Base-by-base conservation (phyloP, 2,329 filamentous ascomycete genomes). In the Dactylellina drechsleri region DNA sequence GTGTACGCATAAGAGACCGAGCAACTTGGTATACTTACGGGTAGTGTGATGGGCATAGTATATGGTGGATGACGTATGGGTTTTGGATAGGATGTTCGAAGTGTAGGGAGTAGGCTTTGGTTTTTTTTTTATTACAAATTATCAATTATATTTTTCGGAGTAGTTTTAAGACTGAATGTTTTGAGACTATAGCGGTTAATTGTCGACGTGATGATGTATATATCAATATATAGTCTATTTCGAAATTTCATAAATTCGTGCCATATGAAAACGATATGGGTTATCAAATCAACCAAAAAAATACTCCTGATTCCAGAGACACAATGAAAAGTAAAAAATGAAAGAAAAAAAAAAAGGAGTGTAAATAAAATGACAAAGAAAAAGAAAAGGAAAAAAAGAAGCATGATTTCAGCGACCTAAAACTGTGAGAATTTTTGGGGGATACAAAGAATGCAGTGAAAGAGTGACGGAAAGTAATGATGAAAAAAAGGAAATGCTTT, bases 341-440 rank as follows among this genome's bases (percentile, higher is more conserved):
- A 71, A 66, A 61, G 20, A 52, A 18, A 66, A 62, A 41, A 66
- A 66, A 28, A 43, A 50, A 60, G 36, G 58, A 59, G 62, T 58
- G 23, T 23, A 23, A 23, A 23, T 23, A 23, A 23, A 36, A 36
- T 60, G 49, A 53, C 49, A 47, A 64, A 59, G 26, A 50, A 20
- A 65, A 62, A 40, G 67, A 67, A 53, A 20, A 54, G 60, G 66
- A 66, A 70, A 73, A 45, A 76, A 45, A 68, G 64, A 70, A 67
- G 13, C 43, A 47, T 47, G 43, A 2, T 47, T 36, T 36, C 31
- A 36, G 31, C 31, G 31, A 36, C 31, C 31, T 36, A 36, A 10
- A 36, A 36, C 31, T 36, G 31, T 36, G 31, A 36, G 10, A 36
- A 36, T 36, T 36, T 36, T 36, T 2, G 31, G 10, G 31, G 31